Evolutionary conservation across 1,284 basidiomycete species (phyloP).

Genomic region (Microbotryum silenes-acaulis): DNA sequence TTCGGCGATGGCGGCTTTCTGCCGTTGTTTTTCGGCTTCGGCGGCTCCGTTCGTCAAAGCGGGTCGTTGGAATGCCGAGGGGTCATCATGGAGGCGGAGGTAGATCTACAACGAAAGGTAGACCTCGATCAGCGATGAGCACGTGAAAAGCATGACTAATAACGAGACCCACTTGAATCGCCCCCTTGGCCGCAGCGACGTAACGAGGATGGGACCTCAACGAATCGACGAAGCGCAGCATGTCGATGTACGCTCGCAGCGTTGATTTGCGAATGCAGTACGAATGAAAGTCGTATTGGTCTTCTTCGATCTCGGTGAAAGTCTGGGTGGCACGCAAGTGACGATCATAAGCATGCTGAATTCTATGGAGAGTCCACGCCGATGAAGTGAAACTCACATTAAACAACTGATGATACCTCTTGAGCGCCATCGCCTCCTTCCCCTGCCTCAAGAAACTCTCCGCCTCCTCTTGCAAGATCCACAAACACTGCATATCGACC

Average conservation of each 20-base stretch:
- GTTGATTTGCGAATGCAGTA: slow-evolving; percentile 89
- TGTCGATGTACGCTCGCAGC: slow-evolving; percentile 67
- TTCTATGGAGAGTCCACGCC: too few relatives aligned
- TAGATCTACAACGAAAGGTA: slow-evolving; percentile 53
- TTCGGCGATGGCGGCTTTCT: background rate
- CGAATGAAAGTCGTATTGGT: slow-evolving; percentile 97
- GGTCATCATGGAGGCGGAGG: slow-evolving; percentile 64
- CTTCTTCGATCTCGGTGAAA: slow-evolving; percentile 84
- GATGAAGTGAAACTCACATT: slow-evolving; percentile 48
- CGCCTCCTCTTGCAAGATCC: slow-evolving; percentile 80
- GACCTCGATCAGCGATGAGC: background rate
- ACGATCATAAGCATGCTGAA: too few relatives aligned
- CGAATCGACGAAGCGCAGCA: slow-evolving; percentile 23
- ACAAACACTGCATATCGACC: slow-evolving; percentile 90
- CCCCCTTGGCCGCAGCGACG: slow-evolving; percentile 15
- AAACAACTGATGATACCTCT: slow-evolving; percentile 70
- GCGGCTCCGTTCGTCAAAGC: slow-evolving; percentile 29
- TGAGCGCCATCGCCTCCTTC: slow-evolving; percentile 72
- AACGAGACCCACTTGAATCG: slow-evolving; percentile 4
- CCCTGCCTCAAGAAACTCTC: slow-evolving; percentile 59
- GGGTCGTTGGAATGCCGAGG: slow-evolving; percentile 36
- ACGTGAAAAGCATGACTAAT: background rate
- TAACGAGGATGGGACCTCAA: slow-evolving; percentile 25
- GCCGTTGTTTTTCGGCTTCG: slow-evolving; percentile 9
- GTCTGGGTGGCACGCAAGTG: slow-evolving; percentile 45